Conservation (phyloP, 345 rosid species). For the Moricandia moricandioides region DNA sequence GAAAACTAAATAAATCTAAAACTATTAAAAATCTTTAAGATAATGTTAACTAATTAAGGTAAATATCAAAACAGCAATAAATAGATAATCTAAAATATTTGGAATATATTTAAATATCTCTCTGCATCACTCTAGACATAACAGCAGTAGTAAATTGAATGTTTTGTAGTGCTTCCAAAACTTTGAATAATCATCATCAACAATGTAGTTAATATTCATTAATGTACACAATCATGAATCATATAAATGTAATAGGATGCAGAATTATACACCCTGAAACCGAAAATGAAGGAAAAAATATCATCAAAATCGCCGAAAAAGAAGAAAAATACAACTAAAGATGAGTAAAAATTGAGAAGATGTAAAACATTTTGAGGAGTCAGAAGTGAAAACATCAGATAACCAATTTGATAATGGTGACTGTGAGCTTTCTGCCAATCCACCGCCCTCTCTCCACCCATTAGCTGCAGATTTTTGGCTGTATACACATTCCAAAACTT, state of each 20-base stretch:
- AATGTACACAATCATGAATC: slow-evolving; percentile 1
- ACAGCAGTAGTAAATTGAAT: background rate
- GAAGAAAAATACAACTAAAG: slow-evolving; percentile 6
- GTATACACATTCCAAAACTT: slow-evolving; percentile 24
- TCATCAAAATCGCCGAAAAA: background rate
- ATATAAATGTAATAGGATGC: background rate
- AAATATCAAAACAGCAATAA: too few species aligned
- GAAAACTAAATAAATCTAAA: too few species aligned
- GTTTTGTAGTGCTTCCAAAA: background rate
- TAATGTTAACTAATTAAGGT: too few species aligned
- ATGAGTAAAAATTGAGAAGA: slow-evolving; percentile 9
- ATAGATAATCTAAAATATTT: too few species aligned
- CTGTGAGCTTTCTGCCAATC: slow-evolving; percentile 32
- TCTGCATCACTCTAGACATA: too few species aligned
- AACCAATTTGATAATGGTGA: slow-evolving; percentile 43
- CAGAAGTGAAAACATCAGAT: slow-evolving; percentile 43
- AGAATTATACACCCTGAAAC: background rate
- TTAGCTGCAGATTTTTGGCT: slow-evolving; percentile 62
- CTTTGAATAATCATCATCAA: background rate
- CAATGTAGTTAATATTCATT: background rate
- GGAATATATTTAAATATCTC: too few species aligned
- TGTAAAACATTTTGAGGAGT: slow-evolving; percentile 28
- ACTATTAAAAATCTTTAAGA: too few species aligned
- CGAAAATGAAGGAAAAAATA: background rate
- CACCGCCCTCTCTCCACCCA: slow-evolving; percentile 36